These are phyloP conservation scores for Penicillium sp. DNA, from an alignment of 2,329 filamentous ascomycete genomes.

Conservation along the genomic window DNA sequence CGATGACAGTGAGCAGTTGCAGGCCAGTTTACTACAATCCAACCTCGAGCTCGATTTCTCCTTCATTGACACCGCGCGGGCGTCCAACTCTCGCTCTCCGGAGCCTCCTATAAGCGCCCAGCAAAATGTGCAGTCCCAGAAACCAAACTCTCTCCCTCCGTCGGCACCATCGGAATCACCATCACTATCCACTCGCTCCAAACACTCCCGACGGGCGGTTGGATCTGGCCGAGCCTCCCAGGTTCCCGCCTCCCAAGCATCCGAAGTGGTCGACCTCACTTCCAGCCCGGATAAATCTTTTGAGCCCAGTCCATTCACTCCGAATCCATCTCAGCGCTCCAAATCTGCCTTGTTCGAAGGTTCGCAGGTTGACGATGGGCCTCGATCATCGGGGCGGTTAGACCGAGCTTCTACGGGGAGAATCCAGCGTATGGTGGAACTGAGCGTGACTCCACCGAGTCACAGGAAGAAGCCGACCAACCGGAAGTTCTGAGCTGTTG, in stretches of 20 bases:
- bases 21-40: constrained; percentile 15
- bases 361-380: constrained; percentile 7
- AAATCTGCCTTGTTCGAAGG: not conserved
- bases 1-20: constrained; percentile 11
- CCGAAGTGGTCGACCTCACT: constrained; percentile 21
- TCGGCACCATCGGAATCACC: constrained; percentile 6
- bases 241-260: constrained; percentile 12
- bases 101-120: constrained; percentile 14
- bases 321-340: not conserved
- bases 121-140: constrained; percentile 6
- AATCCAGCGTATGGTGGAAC: constrained; percentile 20
- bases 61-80: constrained; percentile 7
- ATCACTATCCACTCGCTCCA: constrained; percentile 14
- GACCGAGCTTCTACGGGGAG: constrained; percentile 21
- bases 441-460: constrained; percentile 19
- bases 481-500: constrained; percentile 8
- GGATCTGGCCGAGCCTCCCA: constrained; percentile 6
- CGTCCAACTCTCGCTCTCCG: constrained; percentile 13
- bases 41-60: constrained; percentile 15
- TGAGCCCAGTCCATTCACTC: not conserved
- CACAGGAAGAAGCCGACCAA: constrained; percentile 15
- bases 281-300: constrained; percentile 4
- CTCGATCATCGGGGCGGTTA: constrained; percentile 15
- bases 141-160: not conserved
- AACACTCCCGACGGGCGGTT: not conserved